phyloP scores from a whole-genome alignment of 306 rosid species.

The Herpetospermum pedunculosum region DNA sequence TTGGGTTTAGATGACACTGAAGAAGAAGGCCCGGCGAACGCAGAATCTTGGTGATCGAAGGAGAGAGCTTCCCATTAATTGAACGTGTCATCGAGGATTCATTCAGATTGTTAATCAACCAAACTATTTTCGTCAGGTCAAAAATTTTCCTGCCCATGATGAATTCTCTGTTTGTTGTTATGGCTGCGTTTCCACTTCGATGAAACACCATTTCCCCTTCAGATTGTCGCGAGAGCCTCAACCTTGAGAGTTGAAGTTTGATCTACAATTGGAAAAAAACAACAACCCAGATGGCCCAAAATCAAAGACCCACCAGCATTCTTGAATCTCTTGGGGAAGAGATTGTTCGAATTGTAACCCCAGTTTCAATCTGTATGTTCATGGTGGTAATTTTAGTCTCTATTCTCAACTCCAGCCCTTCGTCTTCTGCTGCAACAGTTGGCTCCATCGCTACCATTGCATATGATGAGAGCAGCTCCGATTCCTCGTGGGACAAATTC shows the following conservation, averaged over 20 bases:
- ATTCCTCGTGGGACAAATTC: slow-evolving; percentile 79
- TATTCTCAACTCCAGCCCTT: slow-evolving; percentile 27
- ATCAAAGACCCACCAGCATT: slow-evolving; percentile 32
- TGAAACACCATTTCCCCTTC: not conserved
- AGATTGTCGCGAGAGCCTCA: not conserved
- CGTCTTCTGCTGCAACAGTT: slow-evolving; percentile 28
- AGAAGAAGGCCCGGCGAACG: no score
- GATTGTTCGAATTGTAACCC: slow-evolving; percentile 62
- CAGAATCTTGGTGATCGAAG: not conserved
- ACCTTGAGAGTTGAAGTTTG: not conserved
- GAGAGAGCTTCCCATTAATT: not conserved
- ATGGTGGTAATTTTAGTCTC: slow-evolving; percentile 73
- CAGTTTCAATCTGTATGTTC: slow-evolving; percentile 89
- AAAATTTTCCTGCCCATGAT: not conserved
- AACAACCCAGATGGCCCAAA: slow-evolving; percentile 58
- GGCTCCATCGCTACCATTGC: slow-evolving; percentile 63
- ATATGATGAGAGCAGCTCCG: slow-evolving; percentile 49
- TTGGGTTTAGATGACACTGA: not conserved
- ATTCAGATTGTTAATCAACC: not conserved
- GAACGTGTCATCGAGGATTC: not conserved
- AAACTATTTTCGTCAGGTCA: not conserved
- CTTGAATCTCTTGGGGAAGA: slow-evolving; percentile 69
- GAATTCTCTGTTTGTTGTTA: not conserved
- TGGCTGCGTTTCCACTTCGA: not conserved
- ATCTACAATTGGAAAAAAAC: not conserved